Percentiles rank a stretch among this genome's conserved stretches.
Evolutionary conservation across 192 early-diverging fungal genomes (phyloP).

Genomic region (Ambispora gerdemannii): DNA sequence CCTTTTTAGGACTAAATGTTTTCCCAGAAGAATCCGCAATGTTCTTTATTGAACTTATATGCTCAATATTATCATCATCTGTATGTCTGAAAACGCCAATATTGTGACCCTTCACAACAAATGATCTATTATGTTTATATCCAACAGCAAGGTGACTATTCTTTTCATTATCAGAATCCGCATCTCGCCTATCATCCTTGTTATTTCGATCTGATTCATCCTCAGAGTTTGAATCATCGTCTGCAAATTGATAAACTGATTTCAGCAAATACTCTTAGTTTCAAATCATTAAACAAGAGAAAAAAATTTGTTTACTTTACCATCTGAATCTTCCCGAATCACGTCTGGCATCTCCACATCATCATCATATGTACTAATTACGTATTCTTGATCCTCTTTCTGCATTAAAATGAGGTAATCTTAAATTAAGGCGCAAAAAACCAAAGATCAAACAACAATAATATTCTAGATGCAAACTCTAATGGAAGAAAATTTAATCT

Average conservation of each 20-base stretch:
- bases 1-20: conserved; percentile 61
- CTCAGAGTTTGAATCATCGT: conserved; percentile 28
- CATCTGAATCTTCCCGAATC: conserved; percentile 11
- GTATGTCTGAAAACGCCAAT: conserved; percentile 88
- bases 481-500: neutral
- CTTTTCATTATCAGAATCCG: conserved; percentile 28
- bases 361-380: conserved; percentile 71
- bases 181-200: conserved; percentile 18
- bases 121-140: conserved; percentile 81
- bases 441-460: neutral
- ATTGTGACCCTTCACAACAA: conserved; percentile 82
- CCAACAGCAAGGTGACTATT: conserved; percentile 82
- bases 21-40: conserved; percentile 57
- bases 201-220: conserved; percentile 35
- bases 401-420: conserved; percentile 2
- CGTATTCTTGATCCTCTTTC: conserved; percentile 68
- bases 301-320: neutral
- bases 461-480: neutral
- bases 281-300: neutral
- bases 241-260: neutral
- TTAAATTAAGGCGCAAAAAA: neutral
- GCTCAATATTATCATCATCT: conserved; percentile 68
- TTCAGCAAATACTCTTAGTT: neutral
- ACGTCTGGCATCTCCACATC: conserved; percentile 65
- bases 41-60: conserved; percentile 77